Evolutionary conservation across 1,284 basidiomycete genomes (phyloP), one percentile per base, ranked within the genome.

Genomic region (Cryptococcus deneoformans): DNA sequence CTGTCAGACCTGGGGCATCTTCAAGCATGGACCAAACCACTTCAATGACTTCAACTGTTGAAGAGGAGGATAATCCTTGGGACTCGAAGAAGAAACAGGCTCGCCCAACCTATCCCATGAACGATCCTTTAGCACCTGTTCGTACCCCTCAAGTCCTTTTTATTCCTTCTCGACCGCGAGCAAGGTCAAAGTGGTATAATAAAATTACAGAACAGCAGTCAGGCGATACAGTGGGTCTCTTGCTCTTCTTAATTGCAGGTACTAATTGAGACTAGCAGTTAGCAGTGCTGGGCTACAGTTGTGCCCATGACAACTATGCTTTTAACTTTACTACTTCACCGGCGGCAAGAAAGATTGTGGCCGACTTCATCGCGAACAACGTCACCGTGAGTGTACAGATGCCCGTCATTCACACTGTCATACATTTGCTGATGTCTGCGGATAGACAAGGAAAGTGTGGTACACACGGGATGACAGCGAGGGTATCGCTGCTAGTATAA

Each of bases 331-430:
- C 66, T 3, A 54, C 59, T 38, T 63, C 68, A 1, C 64, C 66
- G 0, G 63, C 65, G 2, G 71, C 71, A 0, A 61, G 67, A 12
- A 68, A 68, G 53, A 64, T 73, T 46, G 67, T 75, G 1, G 64
- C 67, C 8, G 71, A 73, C n/a, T 75, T 75, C 53, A 75, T 75
- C 46, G 66, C 69, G 5, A 59, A 57, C 11, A 72, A 75, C 51
- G 69, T 75, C 49, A 67, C 67, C 54, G 66, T 68, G n/a, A 44
- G 62, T 59, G 9, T 5, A 4, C 16, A 29, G 29, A 29, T 29
- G 29, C 29, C 29, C 29, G 29, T 20, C 46, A 34, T 4, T 46
- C 35, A 6, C 3, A 2, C 14, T 12, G n/a, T 35, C 4, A 20
- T 10, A 14, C 14, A 11, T 37, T 14, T 16, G 12, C 49, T 52